phyloP scores from a whole-genome alignment of 305 asterid species.

The Fraxinus velutina region DNA sequence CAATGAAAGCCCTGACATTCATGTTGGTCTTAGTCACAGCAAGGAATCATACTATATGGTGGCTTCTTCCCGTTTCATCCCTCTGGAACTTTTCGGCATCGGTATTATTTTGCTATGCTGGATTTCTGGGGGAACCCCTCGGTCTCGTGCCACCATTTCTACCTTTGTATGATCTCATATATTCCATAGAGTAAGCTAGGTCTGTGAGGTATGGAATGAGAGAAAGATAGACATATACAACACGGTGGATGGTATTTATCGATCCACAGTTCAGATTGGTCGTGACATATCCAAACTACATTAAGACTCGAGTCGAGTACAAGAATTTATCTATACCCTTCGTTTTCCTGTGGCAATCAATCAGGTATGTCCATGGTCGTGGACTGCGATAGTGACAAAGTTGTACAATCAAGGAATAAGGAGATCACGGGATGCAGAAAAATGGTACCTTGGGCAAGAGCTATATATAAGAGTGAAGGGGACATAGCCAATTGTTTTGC shows the following conservation, averaged over 20 bases:
- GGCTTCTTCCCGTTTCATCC: constrained; percentile 23
- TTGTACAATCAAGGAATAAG: constrained; percentile 18
- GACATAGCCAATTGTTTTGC: too few relatives aligned
- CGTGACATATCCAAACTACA: background rate
- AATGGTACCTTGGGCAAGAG: constrained; percentile 32
- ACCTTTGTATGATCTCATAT: background rate
- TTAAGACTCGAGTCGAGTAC: background rate
- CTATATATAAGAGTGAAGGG: constrained; percentile 31
- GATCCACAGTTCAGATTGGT: constrained; percentile 23
- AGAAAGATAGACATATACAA: constrained; percentile 20
- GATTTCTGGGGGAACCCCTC: constrained; percentile 21
- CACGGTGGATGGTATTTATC: constrained; percentile 32
- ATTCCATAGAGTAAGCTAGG: constrained; percentile 19
- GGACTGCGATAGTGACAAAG: too few relatives aligned
- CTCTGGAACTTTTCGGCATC: constrained; percentile 19
- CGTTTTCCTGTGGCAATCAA: too few relatives aligned
- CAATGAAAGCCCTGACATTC: constrained; percentile 29
- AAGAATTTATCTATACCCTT: background rate
- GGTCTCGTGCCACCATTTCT: constrained; percentile 1
- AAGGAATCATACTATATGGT: constrained; percentile 25
- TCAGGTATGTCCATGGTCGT: too few relatives aligned
- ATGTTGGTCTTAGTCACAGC: constrained; percentile 36
- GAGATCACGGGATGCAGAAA: constrained; percentile 32
- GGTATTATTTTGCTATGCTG: constrained; percentile 26
- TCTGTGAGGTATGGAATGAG: constrained; percentile 28